Conservation (phyloP, 225 moss, liverwort and hornwort genomes). For the Rhytidiadelphus loreus region DNA sequence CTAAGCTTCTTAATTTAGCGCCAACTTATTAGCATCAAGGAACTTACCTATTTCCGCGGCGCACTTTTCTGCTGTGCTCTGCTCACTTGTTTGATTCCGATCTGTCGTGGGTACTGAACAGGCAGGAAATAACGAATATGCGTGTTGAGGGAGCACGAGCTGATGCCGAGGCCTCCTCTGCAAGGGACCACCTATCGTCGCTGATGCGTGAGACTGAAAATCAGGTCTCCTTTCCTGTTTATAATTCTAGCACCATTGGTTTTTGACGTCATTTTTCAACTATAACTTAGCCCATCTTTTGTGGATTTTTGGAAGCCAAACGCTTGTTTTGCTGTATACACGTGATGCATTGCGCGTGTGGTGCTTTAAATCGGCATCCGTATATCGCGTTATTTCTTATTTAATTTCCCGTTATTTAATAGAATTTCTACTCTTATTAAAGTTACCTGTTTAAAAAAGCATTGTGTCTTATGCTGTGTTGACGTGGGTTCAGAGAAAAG, state of each 20-base stretch:
- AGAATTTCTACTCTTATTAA: not conserved
- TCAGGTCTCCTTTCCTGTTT: conserved; percentile 25
- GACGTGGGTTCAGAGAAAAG: conserved; percentile 43
- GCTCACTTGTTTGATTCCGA: not conserved
- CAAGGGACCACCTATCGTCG: conserved; percentile 69
- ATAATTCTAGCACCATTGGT: not conserved
- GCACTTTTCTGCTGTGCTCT: not conserved
- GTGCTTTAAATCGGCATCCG: not conserved
- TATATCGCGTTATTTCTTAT: not conserved
- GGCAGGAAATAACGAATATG: conserved; percentile 64
- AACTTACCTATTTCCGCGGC: not conserved
- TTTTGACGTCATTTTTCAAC: not conserved
- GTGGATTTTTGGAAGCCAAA: not conserved
- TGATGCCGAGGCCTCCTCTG: conserved; percentile 70
- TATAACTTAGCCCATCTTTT: not conserved
- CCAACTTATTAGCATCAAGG: not conserved
- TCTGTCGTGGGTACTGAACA: not conserved
- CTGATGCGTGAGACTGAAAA: conserved; percentile 73
- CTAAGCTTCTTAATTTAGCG: not conserved
- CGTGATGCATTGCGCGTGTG: not conserved
- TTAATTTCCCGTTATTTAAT: not conserved
- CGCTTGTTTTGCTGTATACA: not conserved
- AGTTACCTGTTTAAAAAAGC: not conserved
- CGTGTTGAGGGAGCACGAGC: conserved; percentile 75
- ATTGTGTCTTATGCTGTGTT: not conserved